Evolutionary conservation across 805 yeast species (phyloP).

Genomic region (Saccharomyces eubayanus): DNA sequence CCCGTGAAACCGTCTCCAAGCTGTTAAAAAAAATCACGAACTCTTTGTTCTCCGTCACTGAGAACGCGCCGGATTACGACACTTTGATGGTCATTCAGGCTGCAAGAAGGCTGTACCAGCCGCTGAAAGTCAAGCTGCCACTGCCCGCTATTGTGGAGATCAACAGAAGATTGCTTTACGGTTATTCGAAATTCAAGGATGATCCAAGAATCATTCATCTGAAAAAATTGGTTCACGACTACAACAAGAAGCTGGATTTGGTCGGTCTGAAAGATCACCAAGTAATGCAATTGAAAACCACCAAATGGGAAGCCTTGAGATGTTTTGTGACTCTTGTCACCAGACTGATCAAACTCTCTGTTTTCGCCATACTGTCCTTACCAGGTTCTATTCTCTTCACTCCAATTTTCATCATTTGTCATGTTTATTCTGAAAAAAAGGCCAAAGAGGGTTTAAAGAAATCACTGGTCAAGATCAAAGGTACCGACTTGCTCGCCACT

Average conservation of each 20-base stretch:
- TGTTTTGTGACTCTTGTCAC: conserved; percentile 42
- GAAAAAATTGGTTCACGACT: conserved; percentile 53
- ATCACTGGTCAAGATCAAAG: conserved; percentile 85
- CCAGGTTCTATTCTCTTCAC: conserved; percentile 82
- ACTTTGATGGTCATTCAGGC: conserved; percentile 92
- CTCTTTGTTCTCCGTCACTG: conserved; percentile 79
- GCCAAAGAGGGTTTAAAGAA: conserved; percentile 75
- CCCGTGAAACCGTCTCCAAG: conserved; percentile 66
- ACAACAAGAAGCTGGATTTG: conserved; percentile 56
- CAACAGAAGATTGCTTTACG: conserved; percentile 78
- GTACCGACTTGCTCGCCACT: conserved; percentile 85
- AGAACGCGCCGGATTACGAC: conserved; percentile 89
- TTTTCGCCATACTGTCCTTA: conserved; percentile 53
- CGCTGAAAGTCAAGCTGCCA: conserved; percentile 55
- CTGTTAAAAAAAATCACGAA: conserved; percentile 64
- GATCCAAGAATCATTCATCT: conserved; percentile 59
- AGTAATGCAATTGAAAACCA: conserved; percentile 41
- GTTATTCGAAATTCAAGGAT: conserved; percentile 68
- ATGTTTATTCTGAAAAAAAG: conserved; percentile 59
- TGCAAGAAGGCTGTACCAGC: conserved; percentile 76
- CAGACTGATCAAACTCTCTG: conserved; percentile 44
- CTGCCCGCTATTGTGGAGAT: conserved; percentile 76
- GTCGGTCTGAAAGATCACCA: conserved; percentile 68
- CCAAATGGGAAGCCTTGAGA: conserved; percentile 37
- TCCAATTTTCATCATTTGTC: conserved; percentile 76